phyloP scores from a whole-genome alignment of 495 filamentous ascomycete species.

The Bacidia rubella region DNA sequence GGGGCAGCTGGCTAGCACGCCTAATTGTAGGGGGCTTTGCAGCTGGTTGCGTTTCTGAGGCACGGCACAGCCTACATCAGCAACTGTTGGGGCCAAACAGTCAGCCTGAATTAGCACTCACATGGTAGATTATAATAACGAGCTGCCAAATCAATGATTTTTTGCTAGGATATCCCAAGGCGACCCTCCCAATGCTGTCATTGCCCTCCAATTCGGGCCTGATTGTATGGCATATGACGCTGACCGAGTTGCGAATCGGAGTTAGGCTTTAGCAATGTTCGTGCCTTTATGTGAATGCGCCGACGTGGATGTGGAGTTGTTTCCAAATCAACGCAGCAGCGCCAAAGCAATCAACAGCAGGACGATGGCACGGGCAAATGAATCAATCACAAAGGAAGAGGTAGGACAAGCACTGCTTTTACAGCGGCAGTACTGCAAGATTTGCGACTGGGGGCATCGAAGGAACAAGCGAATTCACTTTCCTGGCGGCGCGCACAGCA shows the following conservation, averaged over 20 bases:
- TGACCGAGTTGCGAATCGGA: constrained; percentile 1
- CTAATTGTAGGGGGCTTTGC: background rate
- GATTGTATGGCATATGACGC: background rate
- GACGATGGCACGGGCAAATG: background rate
- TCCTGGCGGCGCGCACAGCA: constrained; percentile 5
- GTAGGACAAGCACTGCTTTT: constrained; percentile 4
- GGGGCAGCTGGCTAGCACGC: constrained; percentile 1
- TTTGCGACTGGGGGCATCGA: background rate
- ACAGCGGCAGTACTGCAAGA: constrained; percentile 3
- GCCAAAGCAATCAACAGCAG: background rate
- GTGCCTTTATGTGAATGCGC: background rate
- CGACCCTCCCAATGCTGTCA: background rate
- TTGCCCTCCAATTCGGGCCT: background rate
- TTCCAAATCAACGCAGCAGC: background rate
- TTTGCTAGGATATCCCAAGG: background rate
- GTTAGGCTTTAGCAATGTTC: constrained; percentile 2
- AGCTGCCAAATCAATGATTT: background rate
- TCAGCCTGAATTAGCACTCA: background rate
- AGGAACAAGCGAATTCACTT: background rate
- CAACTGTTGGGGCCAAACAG: constrained; percentile 1
- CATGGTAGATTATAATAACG: background rate
- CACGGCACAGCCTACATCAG: constrained; percentile 17
- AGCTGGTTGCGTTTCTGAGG: constrained; percentile 12
- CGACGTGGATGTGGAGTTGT: background rate
- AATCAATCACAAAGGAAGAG: background rate